Conservation (phyloP, 371 early-diverging fungal species). For the Amoeboaphelidium occidentale region DNA sequence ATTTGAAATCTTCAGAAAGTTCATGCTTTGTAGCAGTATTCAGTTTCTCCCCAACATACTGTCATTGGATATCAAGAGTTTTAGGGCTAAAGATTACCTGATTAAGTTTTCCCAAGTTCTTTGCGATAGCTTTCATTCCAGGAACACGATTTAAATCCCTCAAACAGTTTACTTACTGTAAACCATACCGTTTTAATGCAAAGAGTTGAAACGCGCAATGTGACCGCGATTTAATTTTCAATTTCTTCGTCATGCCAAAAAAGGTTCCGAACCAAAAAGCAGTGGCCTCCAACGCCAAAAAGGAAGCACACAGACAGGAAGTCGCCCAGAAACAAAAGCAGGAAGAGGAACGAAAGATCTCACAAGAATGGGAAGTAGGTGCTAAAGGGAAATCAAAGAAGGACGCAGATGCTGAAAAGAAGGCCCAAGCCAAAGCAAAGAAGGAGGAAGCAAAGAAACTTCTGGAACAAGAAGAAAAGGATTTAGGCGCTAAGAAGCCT, state of each 20-base stretch:
- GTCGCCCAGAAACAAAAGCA: not conserved
- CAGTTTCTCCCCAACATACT: not conserved
- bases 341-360: not conserved
- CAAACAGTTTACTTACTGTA: not conserved
- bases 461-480: constrained; percentile 18
- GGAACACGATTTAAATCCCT: not conserved
- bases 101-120: constrained; percentile 5
- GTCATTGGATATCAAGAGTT: not conserved
- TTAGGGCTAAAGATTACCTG: constrained; percentile 4
- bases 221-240: not conserved
- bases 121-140: constrained; percentile 1
- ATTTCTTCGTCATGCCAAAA: not conserved
- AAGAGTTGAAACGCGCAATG: not conserved
- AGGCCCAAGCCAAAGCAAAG: constrained; percentile 5
- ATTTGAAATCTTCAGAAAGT: constrained; percentile 19
- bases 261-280: not conserved
- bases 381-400: not conserved
- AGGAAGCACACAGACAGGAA: not conserved
- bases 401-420: not conserved
- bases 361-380: not conserved
- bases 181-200: too few species aligned
- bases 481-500: constrained; percentile 10
- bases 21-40: constrained; percentile 1
- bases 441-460: constrained; percentile 19
- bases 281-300: not conserved